These are phyloP conservation scores for Lobosporangium transversale DNA, from an alignment of 192 early-diverging fungal species.

Conservation along the genomic window DNA sequence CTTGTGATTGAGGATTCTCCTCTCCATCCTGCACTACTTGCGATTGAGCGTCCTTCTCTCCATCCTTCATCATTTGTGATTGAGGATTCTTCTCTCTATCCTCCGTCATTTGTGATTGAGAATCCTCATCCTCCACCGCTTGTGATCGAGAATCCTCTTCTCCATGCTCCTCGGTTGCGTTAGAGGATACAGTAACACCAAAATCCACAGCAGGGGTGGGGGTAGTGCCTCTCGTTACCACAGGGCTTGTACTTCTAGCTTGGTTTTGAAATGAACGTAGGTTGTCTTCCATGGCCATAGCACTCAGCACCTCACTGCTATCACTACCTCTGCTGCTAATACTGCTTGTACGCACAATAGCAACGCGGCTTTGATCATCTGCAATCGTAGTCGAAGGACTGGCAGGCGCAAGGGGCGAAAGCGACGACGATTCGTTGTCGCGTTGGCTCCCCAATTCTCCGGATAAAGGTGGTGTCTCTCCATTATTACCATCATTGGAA, in stretches of 20 bases:
- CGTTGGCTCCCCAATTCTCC: no score
- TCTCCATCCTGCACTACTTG: not conserved
- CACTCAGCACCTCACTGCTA: not conserved
- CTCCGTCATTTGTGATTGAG: not conserved
- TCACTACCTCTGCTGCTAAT: not conserved
- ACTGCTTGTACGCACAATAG: not conserved
- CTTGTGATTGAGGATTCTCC: not conserved
- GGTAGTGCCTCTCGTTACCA: not conserved
- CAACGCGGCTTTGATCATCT: no score
- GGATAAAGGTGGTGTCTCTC: no score
- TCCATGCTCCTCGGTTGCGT: not conserved
- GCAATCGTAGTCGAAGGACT: no score
- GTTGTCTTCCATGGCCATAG: no score
- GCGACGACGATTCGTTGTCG: no score
- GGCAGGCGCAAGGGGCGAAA: no score
- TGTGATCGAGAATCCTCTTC: not conserved
- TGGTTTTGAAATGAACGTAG: not conserved
- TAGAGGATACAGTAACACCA: no score
- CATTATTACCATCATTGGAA: no score
- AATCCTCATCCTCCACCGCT: slow-evolving; percentile 2
- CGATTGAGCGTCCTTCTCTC: not conserved
- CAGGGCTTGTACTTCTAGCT: no score
- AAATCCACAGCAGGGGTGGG: not conserved
- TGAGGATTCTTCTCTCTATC: not conserved
- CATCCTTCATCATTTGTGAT: slow-evolving; percentile 1